A percentile compares a stretch with the other conserved stretches of the same genome.
Conservation (phyloP, 1,284 basidiomycete genomes). For the Dichomitus squalens region DNA sequence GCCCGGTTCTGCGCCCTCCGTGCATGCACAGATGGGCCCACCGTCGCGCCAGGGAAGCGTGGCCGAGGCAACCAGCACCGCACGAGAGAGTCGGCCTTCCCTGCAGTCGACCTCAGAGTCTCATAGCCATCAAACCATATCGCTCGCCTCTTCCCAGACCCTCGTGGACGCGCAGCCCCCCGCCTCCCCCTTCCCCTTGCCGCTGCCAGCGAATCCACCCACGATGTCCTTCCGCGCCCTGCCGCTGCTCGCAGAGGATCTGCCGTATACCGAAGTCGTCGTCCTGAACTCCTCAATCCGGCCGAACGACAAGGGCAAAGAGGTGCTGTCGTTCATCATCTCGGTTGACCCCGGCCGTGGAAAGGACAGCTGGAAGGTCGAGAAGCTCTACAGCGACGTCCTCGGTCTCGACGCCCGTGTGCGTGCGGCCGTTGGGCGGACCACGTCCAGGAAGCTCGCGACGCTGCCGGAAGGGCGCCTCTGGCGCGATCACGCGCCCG, state of each 20-base stretch:
- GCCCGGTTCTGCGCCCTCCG: not conserved
- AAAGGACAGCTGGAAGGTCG: conserved; percentile 84
- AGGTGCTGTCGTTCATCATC: conserved; percentile 84
- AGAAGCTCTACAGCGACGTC: conserved; percentile 94
- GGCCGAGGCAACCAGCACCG: not conserved
- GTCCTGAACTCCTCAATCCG: conserved; percentile 80
- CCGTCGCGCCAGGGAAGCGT: conserved; percentile 19
- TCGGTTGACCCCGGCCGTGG: conserved; percentile 63
- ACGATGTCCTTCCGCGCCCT: conserved; percentile 63
- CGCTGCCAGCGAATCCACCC: conserved; percentile 23
- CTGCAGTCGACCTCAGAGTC: conserved; percentile 17
- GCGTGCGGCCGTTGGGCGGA: conserved; percentile 66
- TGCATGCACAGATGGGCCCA: conserved; percentile 7
- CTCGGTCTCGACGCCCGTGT: conserved; percentile 79
- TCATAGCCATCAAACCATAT: conserved; percentile 12
- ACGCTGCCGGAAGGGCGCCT: conserved; percentile 88
- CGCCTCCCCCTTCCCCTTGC: conserved; percentile 32
- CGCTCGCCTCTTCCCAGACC: conserved; percentile 19
- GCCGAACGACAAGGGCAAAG: conserved; percentile 85
- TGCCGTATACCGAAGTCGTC: conserved; percentile 60
- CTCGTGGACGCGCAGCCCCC: conserved; percentile 19
- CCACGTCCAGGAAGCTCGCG: conserved; percentile 77
- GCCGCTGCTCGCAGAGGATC: conserved; percentile 67
- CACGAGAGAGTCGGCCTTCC: conserved; percentile 16
- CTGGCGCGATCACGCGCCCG: conserved; percentile 97